Percentiles rank a stretch among this genome's conserved stretches.
phyloP scores from a whole-genome alignment of 208 protist species.

The Leishmania lainsoni region DNA sequence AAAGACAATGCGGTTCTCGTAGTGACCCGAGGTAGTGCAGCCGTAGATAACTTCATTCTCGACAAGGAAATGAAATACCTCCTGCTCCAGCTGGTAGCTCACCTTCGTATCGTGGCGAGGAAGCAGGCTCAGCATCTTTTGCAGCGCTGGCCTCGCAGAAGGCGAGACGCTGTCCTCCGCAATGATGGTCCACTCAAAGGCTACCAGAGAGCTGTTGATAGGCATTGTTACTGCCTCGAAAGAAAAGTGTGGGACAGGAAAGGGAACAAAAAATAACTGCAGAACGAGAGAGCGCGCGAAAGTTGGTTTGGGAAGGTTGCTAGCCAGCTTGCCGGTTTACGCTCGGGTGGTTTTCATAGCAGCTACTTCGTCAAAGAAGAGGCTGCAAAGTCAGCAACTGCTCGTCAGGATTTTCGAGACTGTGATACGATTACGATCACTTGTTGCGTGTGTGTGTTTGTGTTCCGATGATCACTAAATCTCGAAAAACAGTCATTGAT shows the following conservation, averaged over 20 bases:
- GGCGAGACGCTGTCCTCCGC: conserved; percentile 52
- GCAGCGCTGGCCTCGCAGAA: conserved; percentile 39
- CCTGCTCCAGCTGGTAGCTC: conserved; percentile 76
- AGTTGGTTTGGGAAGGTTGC: background rate
- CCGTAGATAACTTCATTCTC: conserved; percentile 85
- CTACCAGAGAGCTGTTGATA: conserved; percentile 56
- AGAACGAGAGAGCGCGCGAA: background rate
- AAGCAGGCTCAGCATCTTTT: conserved; percentile 73
- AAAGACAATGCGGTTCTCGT: conserved; percentile 65
- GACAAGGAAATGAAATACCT: conserved; percentile 82
- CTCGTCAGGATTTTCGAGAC: background rate
- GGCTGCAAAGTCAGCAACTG: background rate
- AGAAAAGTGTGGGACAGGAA: background rate
- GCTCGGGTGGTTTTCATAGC: background rate
- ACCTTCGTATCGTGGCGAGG: conserved; percentile 75
- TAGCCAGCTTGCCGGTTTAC: background rate
- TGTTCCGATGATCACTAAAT: background rate
- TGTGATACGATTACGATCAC: background rate
- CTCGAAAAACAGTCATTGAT: too few relatives aligned
- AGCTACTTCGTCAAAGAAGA: background rate
- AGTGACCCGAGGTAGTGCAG: conserved; percentile 58
- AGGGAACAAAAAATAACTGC: background rate
- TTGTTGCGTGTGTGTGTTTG: background rate
- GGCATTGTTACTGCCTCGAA: conserved; percentile 29
- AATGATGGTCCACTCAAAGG: conserved; percentile 49